A percentile compares a stretch with the other conserved stretches of the same genome.
Conservation (phyloP, 1,284 basidiomycete species). For the Ganoderma lingzhi region DNA sequence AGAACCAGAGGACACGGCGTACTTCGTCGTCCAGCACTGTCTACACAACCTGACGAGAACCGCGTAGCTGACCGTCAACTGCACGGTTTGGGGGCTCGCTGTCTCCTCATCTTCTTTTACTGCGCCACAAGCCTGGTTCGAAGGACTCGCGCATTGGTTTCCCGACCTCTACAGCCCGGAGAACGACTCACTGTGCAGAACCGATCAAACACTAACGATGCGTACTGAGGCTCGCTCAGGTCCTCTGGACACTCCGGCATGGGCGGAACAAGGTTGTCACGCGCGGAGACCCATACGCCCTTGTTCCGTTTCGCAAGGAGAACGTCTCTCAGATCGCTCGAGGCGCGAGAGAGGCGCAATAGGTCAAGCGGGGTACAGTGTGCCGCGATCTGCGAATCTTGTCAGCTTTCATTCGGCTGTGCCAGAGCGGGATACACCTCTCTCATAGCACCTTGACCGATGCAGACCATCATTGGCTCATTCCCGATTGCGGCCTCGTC, state of each 20-base stretch:
- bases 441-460: not conserved
- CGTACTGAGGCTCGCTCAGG: slow-evolving; percentile 14
- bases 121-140: not conserved
- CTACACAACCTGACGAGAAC: slow-evolving; percentile 5
- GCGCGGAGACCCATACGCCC: slow-evolving; percentile 8
- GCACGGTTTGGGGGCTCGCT: not conserved
- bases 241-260: slow-evolving; percentile 3
- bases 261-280: slow-evolving; percentile 6
- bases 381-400: slow-evolving; percentile 37
- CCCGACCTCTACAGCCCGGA: not conserved
- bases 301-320: slow-evolving; percentile 3
- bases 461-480: not conserved
- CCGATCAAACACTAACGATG: slow-evolving; percentile 15
- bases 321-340: not conserved
- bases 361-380: slow-evolving; percentile 41
- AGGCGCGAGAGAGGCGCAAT: slow-evolving; percentile 19
- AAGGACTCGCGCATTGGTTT: not conserved
- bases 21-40: slow-evolving; percentile 9
- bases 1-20: not conserved
- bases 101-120: too few relatives aligned
- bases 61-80: slow-evolving; percentile 8
- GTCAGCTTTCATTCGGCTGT: not conserved
- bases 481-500: not conserved
- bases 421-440: slow-evolving; percentile 16
- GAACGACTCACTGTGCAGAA: slow-evolving; percentile 10